Evolutionary conservation across 2,329 filamentous ascomycete genomes (phyloP), one percentile per base, ranked within the genome.

Genomic region (Clonostachys byssicola): DNA sequence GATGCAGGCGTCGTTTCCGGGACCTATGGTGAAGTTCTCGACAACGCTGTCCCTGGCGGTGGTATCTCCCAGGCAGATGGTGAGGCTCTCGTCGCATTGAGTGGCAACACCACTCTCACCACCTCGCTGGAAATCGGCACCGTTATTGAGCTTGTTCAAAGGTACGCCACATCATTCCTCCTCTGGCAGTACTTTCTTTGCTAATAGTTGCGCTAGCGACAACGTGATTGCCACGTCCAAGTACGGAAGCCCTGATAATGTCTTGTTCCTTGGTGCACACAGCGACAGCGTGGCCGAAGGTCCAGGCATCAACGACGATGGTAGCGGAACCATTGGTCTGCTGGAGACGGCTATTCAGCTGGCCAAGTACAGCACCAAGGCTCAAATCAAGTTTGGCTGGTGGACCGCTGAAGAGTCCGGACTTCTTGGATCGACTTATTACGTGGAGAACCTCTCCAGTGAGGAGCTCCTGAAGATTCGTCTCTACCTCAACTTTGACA

Each of bases 401-500:
- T 71, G 65, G 65, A 62, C 60, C 6, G 66, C 61, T 3, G 64
- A 71, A 54, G 68, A 72, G 61, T 58, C 48, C 45, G 66, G 64
- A 34, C 57, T 66, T 33, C 45, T 65, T 46, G 65, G 64, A 33
- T 64, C 63, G 8, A 50, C 60, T 10, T 54, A 61, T 54, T 66
- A 65, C 52, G 60, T 59, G 1, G 43, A 51, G 40, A 55, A 46
- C n/a, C 60, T 65, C 39, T 50, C 56, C 23, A 46, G 52, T n/a
- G 57, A 53, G 7, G 62, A 65, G 42, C 54, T 56, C 3, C 60
- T 73, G 48, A 81, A 81, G 62, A 78, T 85, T 57, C 70, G 73
- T 5, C 74, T 84, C 16, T 81, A 83, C 64, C 74, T 84, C 57
- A 81, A 85, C 65, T 83, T 80, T 55, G 81, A 85, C 65, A 85